Evolutionary conservation across 192 early-diverging fungal species (phyloP), one percentile per base, ranked within the genome.

Genomic region (Rhizophagus sp.): DNA sequence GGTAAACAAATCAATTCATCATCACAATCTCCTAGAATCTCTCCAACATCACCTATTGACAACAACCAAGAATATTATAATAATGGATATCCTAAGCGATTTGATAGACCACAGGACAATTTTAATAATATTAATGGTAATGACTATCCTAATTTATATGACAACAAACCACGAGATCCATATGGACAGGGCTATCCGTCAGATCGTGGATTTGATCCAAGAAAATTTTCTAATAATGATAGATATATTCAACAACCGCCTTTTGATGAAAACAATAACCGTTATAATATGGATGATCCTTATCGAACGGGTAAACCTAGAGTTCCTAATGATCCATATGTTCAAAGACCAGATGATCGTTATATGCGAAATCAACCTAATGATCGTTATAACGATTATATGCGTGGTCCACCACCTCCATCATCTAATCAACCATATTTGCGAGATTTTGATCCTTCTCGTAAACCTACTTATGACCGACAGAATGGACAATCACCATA

Each of bases 1-100:
- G 73, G 50, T 22, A 75, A 75, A 75, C 57, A 47, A 30, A 13
- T 75, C 27, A 62, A 62, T 52, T 34, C 73, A 2, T 22, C 71
- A 17, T 12, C 70, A 73, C 36, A 73, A 8, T 25, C 22, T 12
- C 34, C 47, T 49, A 41, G 30, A 44, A 41, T 11, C 9, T 11
- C 73, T 61, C 61, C 62, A 64, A n/a, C 62, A 64, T 34, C 73
- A 17, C 24, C 68, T 41, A n/a, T 12, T 24, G 22, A 7, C 10
- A 70, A 57, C 0, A 2, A 57, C 3, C 52, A 41, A 70, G 68
- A 70, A 22, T 36, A 19, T 30, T 36, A 33, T 34, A 11, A 68
- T 12, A 68, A 68, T 33, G 13, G 33, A 33, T 68, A 24, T 27
- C 17, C 33, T 4, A 69, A 36, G 34, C 30, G 30, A 30, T 30